Base-by-base conservation (phyloP, 2,329 filamentous ascomycete species). In the Colletotrichum falcatum region DNA sequence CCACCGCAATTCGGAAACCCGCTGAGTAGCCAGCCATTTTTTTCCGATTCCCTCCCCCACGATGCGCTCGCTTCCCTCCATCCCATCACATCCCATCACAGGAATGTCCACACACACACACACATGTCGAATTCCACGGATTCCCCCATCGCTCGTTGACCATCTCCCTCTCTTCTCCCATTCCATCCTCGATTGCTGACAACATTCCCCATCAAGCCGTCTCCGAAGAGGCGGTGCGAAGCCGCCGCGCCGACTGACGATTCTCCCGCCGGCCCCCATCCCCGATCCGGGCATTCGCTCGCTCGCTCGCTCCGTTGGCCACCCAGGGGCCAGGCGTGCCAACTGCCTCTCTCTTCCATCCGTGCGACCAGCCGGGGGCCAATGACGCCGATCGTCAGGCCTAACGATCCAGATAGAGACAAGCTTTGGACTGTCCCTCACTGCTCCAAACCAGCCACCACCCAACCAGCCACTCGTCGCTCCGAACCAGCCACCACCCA, bases 251-350 rank as follows among this genome's bases (percentile, higher is more conserved):
- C n/a, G 44, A 5, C n/a, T 48, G 23, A 48, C 44, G 48, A 28
- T 37, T 16, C 37, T 42, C 55, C 5, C 30, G 39, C 18, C 53
- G 14, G 39, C 30, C 6, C 18, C 18, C 39, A 42, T 20, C 39
- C 26, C 33, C 35, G 30, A 59, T 62, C 46, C 44, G 35, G 39
- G 30, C 23, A 12, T n/a, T n/a, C 28, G 23, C 20, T 20, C 56
- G 33, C 51, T 30, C 23, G 7, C 12, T n/a, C 28, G 23, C 20
- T 20, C 56, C 42, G 60, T 30, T 58, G 51, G 39, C 66, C 46
- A 12, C 61, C 37, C 54, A 65, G 35, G 51, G 4, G 65, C 65
- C 62, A 20, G n/a, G n/a, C n/a, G n/a, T 56, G 60, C 39, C 42
- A 35, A 11, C 26, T 6, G 35, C 20, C 39, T 23, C 14, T 18